Percentiles rank a stretch among this genome's conserved stretches.
Evolutionary conservation across 1,284 basidiomycete genomes (phyloP).

Genomic region (Cutaneotrichosporon cavernicola): DNA sequence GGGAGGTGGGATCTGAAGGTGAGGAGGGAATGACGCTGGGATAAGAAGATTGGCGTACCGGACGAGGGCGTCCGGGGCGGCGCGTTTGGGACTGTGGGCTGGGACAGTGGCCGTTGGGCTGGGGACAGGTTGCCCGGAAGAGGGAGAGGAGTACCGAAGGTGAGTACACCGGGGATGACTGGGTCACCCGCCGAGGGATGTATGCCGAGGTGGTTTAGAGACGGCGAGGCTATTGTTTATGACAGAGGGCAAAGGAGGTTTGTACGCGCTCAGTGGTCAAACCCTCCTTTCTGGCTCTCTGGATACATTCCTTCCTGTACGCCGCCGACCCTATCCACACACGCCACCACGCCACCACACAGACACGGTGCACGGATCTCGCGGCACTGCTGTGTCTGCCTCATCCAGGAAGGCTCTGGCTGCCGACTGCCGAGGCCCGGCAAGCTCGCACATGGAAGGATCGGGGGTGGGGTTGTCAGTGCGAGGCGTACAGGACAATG

Average conservation of each 20-base stretch:
- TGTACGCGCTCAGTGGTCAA: not conserved
- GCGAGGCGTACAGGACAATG: not conserved
- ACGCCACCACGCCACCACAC: slow-evolving; percentile 1
- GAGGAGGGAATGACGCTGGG: not conserved
- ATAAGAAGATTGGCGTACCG: not conserved
- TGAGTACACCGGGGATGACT: not conserved
- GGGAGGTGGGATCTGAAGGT: not conserved
- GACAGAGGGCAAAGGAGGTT: not conserved
- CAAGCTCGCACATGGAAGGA: not conserved
- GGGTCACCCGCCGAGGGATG: not conserved
- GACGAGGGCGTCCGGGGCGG: not conserved
- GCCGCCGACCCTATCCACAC: not conserved
- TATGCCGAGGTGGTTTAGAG: not conserved
- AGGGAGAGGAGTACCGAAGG: not conserved
- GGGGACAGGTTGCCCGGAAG: not conserved
- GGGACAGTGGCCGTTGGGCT: not conserved
- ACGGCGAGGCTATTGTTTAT: not conserved
- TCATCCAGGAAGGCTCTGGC: no score
- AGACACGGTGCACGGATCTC: not conserved
- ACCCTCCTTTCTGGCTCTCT: not conserved
- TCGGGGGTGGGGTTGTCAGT: not conserved
- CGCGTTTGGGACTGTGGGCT: not conserved
- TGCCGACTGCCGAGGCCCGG: not conserved
- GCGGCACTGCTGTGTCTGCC: not conserved
- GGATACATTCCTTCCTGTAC: not conserved